A percentile compares a stretch with the other conserved stretches of the same genome.
These are phyloP conservation scores for Eutrema japonicum DNA, from an alignment of 345 rosid genomes.

Conservation along the genomic window DNA sequence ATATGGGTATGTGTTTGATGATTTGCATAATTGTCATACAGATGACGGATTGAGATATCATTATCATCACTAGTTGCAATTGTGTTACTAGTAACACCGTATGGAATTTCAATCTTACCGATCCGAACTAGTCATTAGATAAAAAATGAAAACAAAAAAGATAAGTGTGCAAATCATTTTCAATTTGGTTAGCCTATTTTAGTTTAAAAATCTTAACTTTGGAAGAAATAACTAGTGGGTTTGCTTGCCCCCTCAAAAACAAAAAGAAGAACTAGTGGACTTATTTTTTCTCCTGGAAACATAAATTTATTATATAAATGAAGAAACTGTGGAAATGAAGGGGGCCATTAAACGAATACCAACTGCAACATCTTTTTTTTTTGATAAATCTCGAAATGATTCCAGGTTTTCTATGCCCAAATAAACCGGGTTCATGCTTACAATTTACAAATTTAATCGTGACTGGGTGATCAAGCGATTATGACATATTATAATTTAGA, in stretches of 20 bases:
- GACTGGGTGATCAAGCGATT: too few species aligned
- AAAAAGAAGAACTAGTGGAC: not conserved
- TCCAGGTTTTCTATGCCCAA: too few species aligned
- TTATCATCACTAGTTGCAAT: not conserved
- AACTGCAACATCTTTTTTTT: not conserved
- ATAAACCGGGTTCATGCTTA: too few species aligned
- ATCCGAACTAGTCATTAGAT: not conserved
- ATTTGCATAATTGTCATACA: not conserved
- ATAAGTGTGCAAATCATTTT: not conserved
- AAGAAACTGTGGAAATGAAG: slow-evolving; percentile 28
- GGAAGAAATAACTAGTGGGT: not conserved
- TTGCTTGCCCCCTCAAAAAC: too few species aligned
- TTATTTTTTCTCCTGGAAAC: slow-evolving; percentile 23
- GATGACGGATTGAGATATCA: not conserved
- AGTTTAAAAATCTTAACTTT: not conserved
- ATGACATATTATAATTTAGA: not conserved
- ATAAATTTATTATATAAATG: not conserved
- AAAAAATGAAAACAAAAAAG: not conserved
- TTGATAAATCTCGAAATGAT: too few species aligned
- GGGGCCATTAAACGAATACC: not conserved
- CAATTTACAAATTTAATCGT: too few species aligned
- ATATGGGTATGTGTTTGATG: not conserved
- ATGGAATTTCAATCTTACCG: not conserved
- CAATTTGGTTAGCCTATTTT: not conserved
- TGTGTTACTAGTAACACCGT: not conserved